These are phyloP conservation scores for Melastoma malabathricum DNA, from an alignment of 345 rosid species.

Conservation along the genomic window DNA sequence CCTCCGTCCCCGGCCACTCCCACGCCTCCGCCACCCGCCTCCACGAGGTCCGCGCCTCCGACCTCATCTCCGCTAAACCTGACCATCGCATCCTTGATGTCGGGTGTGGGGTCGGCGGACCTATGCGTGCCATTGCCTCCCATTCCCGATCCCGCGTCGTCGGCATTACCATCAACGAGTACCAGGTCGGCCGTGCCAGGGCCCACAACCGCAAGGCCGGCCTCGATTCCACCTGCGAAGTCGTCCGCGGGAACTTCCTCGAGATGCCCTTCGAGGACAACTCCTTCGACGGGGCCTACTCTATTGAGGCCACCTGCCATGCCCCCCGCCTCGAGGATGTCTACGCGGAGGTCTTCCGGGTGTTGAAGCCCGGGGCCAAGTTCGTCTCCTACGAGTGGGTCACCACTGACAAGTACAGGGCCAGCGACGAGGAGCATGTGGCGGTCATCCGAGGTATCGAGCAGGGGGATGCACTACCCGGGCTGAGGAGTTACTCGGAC, in stretches of 20 bases:
- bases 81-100: slow-evolving; percentile 64
- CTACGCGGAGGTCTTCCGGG: slow-evolving; percentile 65
- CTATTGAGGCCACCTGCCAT: slow-evolving; percentile 96
- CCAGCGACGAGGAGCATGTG: slow-evolving; percentile 40
- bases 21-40: slow-evolving; percentile 76
- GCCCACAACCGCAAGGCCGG: slow-evolving; percentile 85
- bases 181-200: slow-evolving; percentile 81
- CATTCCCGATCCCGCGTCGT: slow-evolving; percentile 75
- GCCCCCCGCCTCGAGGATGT: slow-evolving; percentile 88
- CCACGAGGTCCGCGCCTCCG: slow-evolving; percentile 62
- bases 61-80: slow-evolving; percentile 26
- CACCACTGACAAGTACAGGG: slow-evolving; percentile 52
- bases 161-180: slow-evolving; percentile 93
- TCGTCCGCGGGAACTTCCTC: slow-evolving; percentile 81
- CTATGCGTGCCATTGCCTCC: slow-evolving; percentile 96
- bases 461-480: slow-evolving; percentile 84
- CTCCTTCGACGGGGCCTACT: slow-evolving; percentile 92
- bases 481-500: slow-evolving; percentile 44
- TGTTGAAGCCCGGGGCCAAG: slow-evolving; percentile 67
- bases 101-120: slow-evolving; percentile 96
- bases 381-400: slow-evolving; percentile 93
- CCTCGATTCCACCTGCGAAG: slow-evolving; percentile 60
- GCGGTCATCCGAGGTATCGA: slow-evolving; percentile 82
- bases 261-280: slow-evolving; percentile 72
- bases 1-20: slow-evolving; percentile 61